These are phyloP conservation scores for Suillus variegatus DNA, from an alignment of 768 basidiomycete species.

Conservation along the genomic window DNA sequence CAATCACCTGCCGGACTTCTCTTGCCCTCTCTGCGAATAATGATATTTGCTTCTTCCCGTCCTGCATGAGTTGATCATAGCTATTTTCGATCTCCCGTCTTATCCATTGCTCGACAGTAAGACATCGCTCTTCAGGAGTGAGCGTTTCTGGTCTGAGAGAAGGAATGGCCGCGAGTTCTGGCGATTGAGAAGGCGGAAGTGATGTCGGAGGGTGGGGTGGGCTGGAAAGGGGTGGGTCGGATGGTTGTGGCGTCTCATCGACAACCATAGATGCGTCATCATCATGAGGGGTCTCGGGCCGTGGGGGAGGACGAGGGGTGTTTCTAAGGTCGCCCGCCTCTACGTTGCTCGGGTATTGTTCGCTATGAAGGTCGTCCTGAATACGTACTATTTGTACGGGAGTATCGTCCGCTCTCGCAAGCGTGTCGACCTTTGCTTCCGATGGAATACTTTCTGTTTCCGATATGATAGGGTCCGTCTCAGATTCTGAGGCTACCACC, in stretches of 20 bases:
- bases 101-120: constrained; percentile 88
- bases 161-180: constrained; percentile 10
- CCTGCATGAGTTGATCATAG: constrained; percentile 56
- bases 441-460: neutral
- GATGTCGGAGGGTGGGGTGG: neutral
- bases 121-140: constrained; percentile 55
- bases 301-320: neutral
- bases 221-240: neutral
- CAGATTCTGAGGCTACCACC: neutral
- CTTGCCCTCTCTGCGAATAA: constrained; percentile 48
- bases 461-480: neutral
- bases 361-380: neutral
- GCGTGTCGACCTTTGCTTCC: neutral
- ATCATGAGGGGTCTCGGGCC: neutral
- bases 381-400: neutral
- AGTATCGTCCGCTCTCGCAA: neutral
- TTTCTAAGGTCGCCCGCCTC: neutral
- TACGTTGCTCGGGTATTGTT: neutral
- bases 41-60: constrained; percentile 52
- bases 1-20: constrained; percentile 39
- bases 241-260: neutral
- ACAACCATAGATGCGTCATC: neutral
- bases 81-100: constrained; percentile 71
- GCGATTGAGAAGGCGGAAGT: constrained; percentile 16
- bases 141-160: constrained; percentile 19